A percentile compares a stretch with the other conserved stretches of the same genome.
Conservation (phyloP, 345 rosid genomes). For the Streptanthus diversifolius region DNA sequence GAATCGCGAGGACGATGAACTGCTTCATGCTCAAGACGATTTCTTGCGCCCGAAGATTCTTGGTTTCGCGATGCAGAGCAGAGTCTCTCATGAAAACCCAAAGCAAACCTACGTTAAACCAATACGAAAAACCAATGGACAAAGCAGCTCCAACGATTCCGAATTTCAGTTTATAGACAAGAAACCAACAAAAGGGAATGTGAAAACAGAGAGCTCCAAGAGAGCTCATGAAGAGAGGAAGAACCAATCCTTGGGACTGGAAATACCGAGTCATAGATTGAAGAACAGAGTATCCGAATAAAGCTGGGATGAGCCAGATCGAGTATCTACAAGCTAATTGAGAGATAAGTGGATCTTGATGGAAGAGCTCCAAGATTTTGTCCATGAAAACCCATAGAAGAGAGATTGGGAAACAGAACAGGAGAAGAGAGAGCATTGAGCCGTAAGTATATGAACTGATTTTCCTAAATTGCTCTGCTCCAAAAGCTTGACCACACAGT, state of each 20-base stretch:
- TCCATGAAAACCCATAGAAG: conserved; percentile 47
- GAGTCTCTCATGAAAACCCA: conserved; percentile 38
- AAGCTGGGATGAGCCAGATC: conserved; percentile 43
- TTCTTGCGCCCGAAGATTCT: conserved; percentile 4
- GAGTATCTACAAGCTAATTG: conserved; percentile 41
- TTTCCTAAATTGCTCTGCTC: conserved; percentile 50
- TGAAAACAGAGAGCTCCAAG: conserved; percentile 41
- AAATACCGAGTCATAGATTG: conserved; percentile 43
- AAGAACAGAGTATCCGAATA: conserved; percentile 44
- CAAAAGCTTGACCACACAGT: conserved; percentile 62
- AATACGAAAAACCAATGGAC: conserved; percentile 32
- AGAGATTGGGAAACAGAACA: conserved; percentile 38
- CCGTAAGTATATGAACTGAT: conserved; percentile 43
- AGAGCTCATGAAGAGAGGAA: conserved; percentile 42
- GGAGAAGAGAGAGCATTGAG: conserved; percentile 35
- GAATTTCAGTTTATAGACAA: conserved; percentile 35
- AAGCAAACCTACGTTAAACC: conserved; percentile 43
- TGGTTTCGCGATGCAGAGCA: conserved; percentile 13
- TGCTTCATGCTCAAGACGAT: conserved; percentile 29
- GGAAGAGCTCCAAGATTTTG: conserved; percentile 34
- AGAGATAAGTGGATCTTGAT: conserved; percentile 46
- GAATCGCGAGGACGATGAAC: conserved; percentile 34
- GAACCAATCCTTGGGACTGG: conserved; percentile 43
- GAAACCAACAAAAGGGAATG: conserved; percentile 43
- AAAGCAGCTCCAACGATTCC: conserved; percentile 47